Conservation (phyloP, 805 yeast genomes). For the Yamadazyma sp. region DNA sequence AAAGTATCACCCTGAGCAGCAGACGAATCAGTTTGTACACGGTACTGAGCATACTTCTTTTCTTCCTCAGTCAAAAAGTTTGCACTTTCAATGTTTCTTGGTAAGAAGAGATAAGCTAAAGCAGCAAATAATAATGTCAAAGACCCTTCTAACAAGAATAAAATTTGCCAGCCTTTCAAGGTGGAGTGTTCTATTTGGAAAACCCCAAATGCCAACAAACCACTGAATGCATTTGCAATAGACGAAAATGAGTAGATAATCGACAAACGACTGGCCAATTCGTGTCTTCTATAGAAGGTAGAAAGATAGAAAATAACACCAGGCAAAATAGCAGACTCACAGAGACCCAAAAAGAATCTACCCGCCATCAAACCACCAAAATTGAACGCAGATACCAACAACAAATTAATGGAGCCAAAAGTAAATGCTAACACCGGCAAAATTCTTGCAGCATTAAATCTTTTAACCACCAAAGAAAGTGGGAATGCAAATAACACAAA, state of each 20-base stretch:
- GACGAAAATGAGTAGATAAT: conserved; percentile 37
- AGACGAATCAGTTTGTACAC: conserved; percentile 48
- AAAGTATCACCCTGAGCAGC: conserved; percentile 36
- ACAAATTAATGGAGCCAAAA: conserved; percentile 43
- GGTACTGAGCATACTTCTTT: conserved; percentile 33
- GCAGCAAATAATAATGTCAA: conserved; percentile 37
- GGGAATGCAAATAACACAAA: conserved; percentile 48
- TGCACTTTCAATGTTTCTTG: conserved; percentile 36
- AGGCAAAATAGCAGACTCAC: conserved; percentile 40
- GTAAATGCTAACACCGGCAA: conserved; percentile 46
- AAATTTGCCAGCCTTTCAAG: conserved; percentile 48
- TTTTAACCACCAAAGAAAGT: conserved; percentile 39
- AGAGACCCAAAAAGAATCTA: conserved; percentile 37
- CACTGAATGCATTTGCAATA: conserved; percentile 38
- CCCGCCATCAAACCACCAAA: conserved; percentile 36
- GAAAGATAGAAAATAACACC: conserved; percentile 39
- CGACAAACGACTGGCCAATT: conserved; percentile 35
- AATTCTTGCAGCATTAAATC: conserved; percentile 43
- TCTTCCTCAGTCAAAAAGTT: conserved; percentile 42
- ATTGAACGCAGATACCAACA: conserved; percentile 36
- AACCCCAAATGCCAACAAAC: conserved; percentile 31
- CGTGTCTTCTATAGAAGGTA: conserved; percentile 38
- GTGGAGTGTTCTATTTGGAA: conserved; percentile 39
- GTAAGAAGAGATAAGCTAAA: conserved; percentile 33
- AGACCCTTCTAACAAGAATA: conserved; percentile 47